Evolutionary conservation across 768 basidiomycete species (phyloP).

Genomic region (Trametes maxima): DNA sequence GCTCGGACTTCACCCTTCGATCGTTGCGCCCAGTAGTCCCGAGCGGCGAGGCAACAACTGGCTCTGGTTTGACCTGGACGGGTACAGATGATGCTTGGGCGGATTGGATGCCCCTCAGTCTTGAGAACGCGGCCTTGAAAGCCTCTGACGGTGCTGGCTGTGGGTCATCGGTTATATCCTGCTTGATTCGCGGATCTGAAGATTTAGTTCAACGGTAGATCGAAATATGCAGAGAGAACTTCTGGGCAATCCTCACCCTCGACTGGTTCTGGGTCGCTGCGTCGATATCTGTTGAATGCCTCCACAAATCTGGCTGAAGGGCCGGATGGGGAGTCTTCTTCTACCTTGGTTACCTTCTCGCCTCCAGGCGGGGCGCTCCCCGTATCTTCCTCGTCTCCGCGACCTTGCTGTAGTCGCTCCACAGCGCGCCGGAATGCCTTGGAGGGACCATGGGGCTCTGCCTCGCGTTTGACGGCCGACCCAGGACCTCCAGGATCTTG

Average conservation of each 20-base stretch:
- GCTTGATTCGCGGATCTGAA: constrained; percentile 3
- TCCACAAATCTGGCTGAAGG: constrained; percentile 18
- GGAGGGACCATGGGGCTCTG: neutral
- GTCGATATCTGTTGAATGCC: constrained; percentile 7
- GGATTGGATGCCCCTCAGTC: neutral
- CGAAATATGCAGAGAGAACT: no score
- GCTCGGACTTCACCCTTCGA: neutral
- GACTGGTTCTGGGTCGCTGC: neutral
- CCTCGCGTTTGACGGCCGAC: neutral
- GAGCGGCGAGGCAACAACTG: no score
- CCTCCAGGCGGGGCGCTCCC: no score
- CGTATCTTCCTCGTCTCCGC: neutral
- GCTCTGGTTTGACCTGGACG: no score
- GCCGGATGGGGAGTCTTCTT: neutral
- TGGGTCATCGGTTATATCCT: constrained; percentile 10
- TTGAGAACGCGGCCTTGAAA: neutral
- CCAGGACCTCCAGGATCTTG: neutral
- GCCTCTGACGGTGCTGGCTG: neutral
- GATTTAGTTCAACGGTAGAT: no score
- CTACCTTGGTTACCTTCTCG: no score
- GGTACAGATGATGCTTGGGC: neutral
- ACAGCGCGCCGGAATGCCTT: neutral
- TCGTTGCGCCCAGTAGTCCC: no score
- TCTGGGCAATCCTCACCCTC: neutral
- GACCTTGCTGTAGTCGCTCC: constrained; percentile 1